These are phyloP conservation scores for grape (Vitis vinifera) DNA, from an alignment of 164 flowering plant species.

Conservation along the genomic window DNA sequence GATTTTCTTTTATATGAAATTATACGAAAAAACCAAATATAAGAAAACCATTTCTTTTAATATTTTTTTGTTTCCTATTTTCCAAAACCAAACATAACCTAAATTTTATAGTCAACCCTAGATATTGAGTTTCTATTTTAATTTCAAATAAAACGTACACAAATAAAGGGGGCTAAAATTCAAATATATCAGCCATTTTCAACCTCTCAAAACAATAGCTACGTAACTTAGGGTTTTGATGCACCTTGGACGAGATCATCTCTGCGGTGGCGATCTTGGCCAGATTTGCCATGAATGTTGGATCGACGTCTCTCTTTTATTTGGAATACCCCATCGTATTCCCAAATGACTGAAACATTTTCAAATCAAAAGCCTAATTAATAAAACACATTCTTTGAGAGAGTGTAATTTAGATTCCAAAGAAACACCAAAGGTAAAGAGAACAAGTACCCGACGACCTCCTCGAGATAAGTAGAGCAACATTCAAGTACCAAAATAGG, in stretches of 20 bases:
- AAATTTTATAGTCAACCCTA: no score
- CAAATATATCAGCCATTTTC: no score
- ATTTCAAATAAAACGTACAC: no score
- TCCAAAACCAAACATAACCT: no score
- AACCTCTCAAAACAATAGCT: neutral
- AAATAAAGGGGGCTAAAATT: no score
- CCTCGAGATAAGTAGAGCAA: slow-evolving; percentile 75
- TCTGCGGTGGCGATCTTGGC: slow-evolving; percentile 83
- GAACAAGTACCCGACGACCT: slow-evolving; percentile 71
- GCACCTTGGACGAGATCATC: slow-evolving; percentile 88
- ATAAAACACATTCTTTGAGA: neutral
- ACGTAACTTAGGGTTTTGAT: neutral
- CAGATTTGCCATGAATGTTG: slow-evolving; percentile 63
- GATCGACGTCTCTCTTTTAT: slow-evolving; percentile 67
- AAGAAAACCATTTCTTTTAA: no score
- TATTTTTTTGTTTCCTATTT: no score
- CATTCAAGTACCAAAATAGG: slow-evolving; percentile 89
- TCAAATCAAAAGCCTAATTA: neutral
- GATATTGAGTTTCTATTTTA: no score
- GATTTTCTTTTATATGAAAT: no score
- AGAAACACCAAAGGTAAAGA: neutral
- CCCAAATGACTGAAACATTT: slow-evolving; percentile 63
- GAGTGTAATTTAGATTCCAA: neutral
- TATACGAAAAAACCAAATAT: no score
- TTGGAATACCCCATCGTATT: slow-evolving; percentile 83